Evolutionary conservation across 306 rosid genomes (phyloP), one percentile per base, ranked within the genome.

Genomic region (Vigna mungo): DNA sequence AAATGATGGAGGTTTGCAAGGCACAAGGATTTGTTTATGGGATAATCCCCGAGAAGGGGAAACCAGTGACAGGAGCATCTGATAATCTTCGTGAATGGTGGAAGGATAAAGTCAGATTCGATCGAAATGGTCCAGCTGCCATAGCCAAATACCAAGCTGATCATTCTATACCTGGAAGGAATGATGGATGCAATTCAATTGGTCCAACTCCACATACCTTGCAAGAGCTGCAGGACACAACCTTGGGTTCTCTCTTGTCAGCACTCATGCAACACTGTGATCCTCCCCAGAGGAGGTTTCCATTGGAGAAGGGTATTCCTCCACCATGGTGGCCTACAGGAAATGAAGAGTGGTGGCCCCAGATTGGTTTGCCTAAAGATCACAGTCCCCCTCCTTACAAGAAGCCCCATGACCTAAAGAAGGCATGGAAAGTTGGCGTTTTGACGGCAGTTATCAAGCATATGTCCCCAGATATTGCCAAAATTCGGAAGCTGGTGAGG

Each of bases 261-360:
- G 95, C 97, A 17, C 81, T 92, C 44, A 88, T 92, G 93, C 82
- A 78, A 36, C 82, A 78, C 71, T 78, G 82, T 36, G 82, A 78
- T 59, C 82, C 82, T 2, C 82, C 97, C 34, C 95, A 90, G 78
- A 79, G 95, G 64, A 81, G 97, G 18, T 92, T 86, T 77, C 97
- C 97, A 0, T 79, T 92, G 68, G 97, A 92, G 83, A 92, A 90
- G 76, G 97, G 95, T 4, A 64, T 85, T 79, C 59, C 93, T 54
- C 97, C 97, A 1, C 97, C 97, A 0, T 92, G 97, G 97, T 92
- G 97, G 97, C 97, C 97, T 2, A 25, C 86, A 0, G 95, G 93
- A 20, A 81, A 77, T 7, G 97, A 92, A 80, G 93, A 92, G 23
- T 92, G 97, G 97, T 92, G 95, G 97, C 93, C 90, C 1, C 91